These are phyloP conservation scores for Rhodotorula babjevae DNA, from an alignment of 768 basidiomycete species.

Conservation along the genomic window DNA sequence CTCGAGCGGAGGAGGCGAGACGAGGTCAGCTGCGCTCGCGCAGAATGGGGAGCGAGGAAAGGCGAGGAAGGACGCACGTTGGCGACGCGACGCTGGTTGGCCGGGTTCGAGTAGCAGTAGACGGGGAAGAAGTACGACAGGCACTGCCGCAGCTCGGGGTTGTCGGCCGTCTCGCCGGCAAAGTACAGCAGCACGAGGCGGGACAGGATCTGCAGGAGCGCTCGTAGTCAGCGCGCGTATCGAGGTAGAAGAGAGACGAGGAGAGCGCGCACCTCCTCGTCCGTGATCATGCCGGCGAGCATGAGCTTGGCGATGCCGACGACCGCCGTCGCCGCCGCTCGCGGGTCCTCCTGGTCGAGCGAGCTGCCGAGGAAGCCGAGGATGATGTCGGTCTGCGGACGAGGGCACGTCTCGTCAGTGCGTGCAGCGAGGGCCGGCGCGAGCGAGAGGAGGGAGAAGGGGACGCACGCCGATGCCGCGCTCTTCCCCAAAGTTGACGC, in stretches of 20 bases:
- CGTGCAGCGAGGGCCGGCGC: no score
- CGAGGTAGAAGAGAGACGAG: not conserved
- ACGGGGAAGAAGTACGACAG: conserved; percentile 79
- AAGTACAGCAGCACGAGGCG: conserved; percentile 62
- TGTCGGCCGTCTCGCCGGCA: conserved; percentile 71
- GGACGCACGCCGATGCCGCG: conserved; percentile 38
- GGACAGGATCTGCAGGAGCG: conserved; percentile 54
- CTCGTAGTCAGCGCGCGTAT: not conserved
- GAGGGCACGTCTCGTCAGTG: not conserved
- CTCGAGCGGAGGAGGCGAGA: not conserved
- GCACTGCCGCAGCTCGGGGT: conserved; percentile 79
- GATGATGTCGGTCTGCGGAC: conserved; percentile 51
- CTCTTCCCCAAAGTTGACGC: conserved; percentile 55
- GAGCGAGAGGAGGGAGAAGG: not conserved
- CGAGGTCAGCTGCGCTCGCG: not conserved
- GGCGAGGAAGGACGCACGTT: conserved; percentile 50
- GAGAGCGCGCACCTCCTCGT: conserved; percentile 57
- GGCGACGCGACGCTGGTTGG: conserved; percentile 70
- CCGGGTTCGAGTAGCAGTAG: conserved; percentile 72
- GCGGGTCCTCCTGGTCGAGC: conserved; percentile 58
- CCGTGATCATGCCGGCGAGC: conserved; percentile 67
- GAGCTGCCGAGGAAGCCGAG: conserved; percentile 63
- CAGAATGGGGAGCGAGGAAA: not conserved
- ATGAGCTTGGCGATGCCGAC: conserved; percentile 82
- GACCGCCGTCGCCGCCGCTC: conserved; percentile 66